A percentile compares a stretch with the other conserved stretches of the same genome.
Conservation (phyloP, 2,329 filamentous ascomycete genomes). For the Trichoderma endophyticum region DNA sequence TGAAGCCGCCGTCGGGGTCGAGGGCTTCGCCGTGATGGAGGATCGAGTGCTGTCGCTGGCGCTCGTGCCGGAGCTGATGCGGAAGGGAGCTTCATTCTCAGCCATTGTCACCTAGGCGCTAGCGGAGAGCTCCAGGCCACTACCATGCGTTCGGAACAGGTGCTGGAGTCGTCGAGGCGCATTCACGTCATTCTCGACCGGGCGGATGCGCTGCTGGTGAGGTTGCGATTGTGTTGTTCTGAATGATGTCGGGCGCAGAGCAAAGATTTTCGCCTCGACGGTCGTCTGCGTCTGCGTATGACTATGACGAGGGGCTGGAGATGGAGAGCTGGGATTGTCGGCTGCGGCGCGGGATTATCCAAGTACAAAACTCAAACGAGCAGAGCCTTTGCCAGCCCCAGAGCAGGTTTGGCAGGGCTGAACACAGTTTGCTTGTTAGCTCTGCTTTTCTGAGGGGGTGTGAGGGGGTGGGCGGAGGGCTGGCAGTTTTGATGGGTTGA, state of each 20-base stretch:
- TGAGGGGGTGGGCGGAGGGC: constrained; percentile 16
- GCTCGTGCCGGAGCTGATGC: constrained; percentile 48
- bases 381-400: background rate
- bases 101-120: constrained; percentile 56
- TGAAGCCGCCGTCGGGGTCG: constrained; percentile 34
- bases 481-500: background rate
- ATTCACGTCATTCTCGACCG: constrained; percentile 33
- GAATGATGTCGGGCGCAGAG: background rate
- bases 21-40: constrained; percentile 59
- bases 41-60: constrained; percentile 57
- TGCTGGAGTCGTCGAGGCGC: constrained; percentile 20
- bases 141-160: constrained; percentile 26
- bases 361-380: background rate
- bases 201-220: background rate
- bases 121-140: constrained; percentile 32
- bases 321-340: constrained; percentile 11
- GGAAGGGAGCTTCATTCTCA: constrained; percentile 60
- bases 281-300: background rate
- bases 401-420: constrained; percentile 14
- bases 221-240: background rate
- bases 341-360: constrained; percentile 15
- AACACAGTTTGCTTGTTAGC: constrained; percentile 13
- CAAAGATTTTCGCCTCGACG: background rate
- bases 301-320: constrained; percentile 10
- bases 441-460: constrained; percentile 3